Conservation (phyloP, 2,329 filamentous ascomycete species). For the Fusarium floridanum region DNA sequence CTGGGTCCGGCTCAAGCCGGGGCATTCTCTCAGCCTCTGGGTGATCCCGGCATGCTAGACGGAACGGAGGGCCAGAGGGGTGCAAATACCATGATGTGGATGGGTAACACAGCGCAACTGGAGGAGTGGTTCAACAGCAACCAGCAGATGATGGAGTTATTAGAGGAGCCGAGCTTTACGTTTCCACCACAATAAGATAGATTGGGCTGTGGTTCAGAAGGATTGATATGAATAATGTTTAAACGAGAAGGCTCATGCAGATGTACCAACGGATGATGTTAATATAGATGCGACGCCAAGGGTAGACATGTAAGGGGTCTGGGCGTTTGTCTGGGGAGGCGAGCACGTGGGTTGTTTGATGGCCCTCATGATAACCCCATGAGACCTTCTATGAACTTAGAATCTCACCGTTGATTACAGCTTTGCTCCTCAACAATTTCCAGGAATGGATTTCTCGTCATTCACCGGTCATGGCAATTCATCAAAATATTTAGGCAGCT, state of each 20-base stretch:
- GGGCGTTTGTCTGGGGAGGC: not conserved
- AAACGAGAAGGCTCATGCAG: not conserved
- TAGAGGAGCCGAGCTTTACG: conserved; percentile 48
- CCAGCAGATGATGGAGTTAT: conserved; percentile 53
- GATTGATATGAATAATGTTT: not conserved
- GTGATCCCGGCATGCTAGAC: conserved; percentile 23
- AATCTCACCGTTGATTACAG: not conserved
- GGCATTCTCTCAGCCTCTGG: conserved; percentile 28
- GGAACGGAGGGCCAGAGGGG: conserved; percentile 32
- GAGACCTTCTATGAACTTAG: not conserved
- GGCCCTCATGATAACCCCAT: conserved; percentile 19
- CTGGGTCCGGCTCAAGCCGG: conserved; percentile 12
- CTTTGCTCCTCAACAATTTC: not conserved
- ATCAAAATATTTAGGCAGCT: not conserved
- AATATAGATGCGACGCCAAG: not conserved
- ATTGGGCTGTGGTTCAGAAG: too few relatives aligned
- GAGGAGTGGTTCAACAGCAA: conserved; percentile 56
- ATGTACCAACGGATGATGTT: not conserved
- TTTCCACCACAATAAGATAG: conserved; percentile 35
- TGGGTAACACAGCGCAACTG: conserved; percentile 53
- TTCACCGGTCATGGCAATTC: not conserved
- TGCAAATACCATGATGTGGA: conserved; percentile 50
- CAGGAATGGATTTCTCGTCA: not conserved
- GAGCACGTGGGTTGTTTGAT: conserved; percentile 3
- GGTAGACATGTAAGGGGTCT: not conserved